These are phyloP conservation scores for Suillus subalutaceus DNA, from an alignment of 768 basidiomycete species.

Conservation along the genomic window DNA sequence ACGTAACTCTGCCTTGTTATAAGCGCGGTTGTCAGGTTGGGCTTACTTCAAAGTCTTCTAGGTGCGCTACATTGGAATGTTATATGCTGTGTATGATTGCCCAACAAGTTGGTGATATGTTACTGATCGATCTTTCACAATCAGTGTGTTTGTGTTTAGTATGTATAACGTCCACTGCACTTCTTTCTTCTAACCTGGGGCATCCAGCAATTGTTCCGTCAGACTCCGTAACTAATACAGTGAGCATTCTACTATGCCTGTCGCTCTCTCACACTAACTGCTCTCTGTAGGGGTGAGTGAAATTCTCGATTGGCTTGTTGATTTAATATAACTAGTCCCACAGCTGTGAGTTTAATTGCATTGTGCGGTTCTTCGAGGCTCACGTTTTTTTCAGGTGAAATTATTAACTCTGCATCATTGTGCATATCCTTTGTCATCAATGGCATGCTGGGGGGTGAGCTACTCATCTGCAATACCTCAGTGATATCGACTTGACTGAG, in stretches of 20 bases:
- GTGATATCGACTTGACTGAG: not conserved
- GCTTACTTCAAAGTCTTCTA: not conserved
- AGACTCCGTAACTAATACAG: not conserved
- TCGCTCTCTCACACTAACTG: not conserved
- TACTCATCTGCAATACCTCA: not conserved
- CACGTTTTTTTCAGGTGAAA: not conserved
- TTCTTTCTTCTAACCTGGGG: not conserved
- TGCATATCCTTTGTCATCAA: not conserved
- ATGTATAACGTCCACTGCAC: not conserved
- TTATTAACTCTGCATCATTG: not conserved
- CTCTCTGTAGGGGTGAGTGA: conserved; percentile 1
- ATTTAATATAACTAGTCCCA: not conserved
- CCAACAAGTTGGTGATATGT: not conserved
- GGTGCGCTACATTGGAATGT: not conserved
- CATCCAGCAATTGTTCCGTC: not conserved
- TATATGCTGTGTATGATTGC: not conserved
- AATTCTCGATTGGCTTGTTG: not conserved
- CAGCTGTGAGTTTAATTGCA: not conserved
- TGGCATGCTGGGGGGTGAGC: not conserved
- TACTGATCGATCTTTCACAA: not conserved
- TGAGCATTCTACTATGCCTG: not conserved
- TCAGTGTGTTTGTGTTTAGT: not conserved
- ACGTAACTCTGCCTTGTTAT: not conserved
- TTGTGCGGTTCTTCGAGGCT: not conserved
- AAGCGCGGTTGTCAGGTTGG: not conserved